Base-by-base conservation (phyloP, 306 rosid genomes). In the Rosa persica region DNA sequence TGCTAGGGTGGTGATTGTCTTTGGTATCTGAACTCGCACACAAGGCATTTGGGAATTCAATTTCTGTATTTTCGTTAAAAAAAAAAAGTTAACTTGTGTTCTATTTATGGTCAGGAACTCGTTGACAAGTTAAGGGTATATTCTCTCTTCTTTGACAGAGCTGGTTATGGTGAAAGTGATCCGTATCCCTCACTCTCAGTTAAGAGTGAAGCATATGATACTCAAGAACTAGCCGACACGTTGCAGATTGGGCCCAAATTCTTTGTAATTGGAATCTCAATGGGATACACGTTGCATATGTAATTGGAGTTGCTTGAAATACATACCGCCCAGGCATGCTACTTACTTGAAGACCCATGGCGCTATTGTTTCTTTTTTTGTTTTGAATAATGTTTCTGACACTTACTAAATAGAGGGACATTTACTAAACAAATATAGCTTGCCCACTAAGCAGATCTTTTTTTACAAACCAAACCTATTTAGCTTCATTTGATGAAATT, bases 151-250 rank as follows among this genome's bases (percentile, higher is more conserved):
- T 94, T 78, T 19, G 97, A 94, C 65, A 83, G 96, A 86, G 96
- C 97, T 22, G 96, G 98, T 30, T 89, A 94, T 70, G 94, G 98
- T 44, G 98, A 94, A 30, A 94, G 97, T 76, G 94, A 92, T 79
- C 97, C 98, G 4, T 36, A 87, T 82, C 93, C 97, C 25, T 81
- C 77, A 16, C 96, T 97, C 20, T 84, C 96, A 4, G 97, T 88
- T 62, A 92, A 88, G 86, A 89, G 89, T 27, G 98, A 94, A 81
- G 97, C 98, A n/a, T 90, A 81, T 81, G 96, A 92, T 78, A 88
- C 92, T 74, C 81, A 92, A 86, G 92, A 94, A 81, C 89, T 94
- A 48, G 97, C 98, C n/a, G 94, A 94, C 81, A 83, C 64, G 65
- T 40, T 94, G 77, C 82, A 86, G 25, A 72, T 90, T 67, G 97